These are phyloP conservation scores for Barnettozyma pratensis DNA, from an alignment of 805 yeast genomes.

Conservation along the genomic window DNA sequence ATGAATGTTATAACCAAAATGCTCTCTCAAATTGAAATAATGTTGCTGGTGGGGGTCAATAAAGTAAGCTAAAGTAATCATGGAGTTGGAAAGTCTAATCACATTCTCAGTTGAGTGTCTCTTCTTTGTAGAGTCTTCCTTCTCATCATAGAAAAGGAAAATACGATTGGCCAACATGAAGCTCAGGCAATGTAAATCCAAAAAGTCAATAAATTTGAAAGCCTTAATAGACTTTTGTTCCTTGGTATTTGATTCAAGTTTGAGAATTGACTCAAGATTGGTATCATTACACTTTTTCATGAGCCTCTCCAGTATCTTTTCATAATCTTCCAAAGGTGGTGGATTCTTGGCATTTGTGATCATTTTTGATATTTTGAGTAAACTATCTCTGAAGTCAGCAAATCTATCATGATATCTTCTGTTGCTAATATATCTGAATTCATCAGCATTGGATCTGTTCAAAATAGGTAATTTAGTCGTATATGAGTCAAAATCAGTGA, in stretches of 20 bases:
- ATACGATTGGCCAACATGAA: slow-evolving; percentile 6
- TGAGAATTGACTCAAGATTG: slow-evolving; percentile 5
- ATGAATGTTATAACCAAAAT: slow-evolving; percentile 9
- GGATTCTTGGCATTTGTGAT: slow-evolving; percentile 8
- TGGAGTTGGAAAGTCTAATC: slow-evolving; percentile 3
- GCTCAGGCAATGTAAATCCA: slow-evolving; percentile 8
- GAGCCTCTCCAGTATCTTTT: neutral
- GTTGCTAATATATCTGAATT: neutral
- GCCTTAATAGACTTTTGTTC: slow-evolving; percentile 2
- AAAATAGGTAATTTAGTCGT: slow-evolving; percentile 1
- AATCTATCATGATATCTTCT: slow-evolving; percentile 6
- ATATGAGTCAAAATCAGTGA: slow-evolving; percentile 4
- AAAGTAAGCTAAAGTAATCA: slow-evolving; percentile 7
- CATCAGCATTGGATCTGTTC: neutral
- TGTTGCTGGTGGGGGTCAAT: slow-evolving; percentile 12
- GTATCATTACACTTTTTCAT: slow-evolving; percentile 2
- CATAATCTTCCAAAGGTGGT: slow-evolving; percentile 1
- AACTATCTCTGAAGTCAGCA: neutral
- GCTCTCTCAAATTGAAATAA: slow-evolving; percentile 5
- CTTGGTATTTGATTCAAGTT: slow-evolving; percentile 2
- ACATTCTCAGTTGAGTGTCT: slow-evolving; percentile 3
- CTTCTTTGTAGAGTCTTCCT: neutral
- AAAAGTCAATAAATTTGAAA: slow-evolving; percentile 6
- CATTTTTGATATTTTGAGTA: slow-evolving; percentile 3
- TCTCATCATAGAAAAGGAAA: slow-evolving; percentile 4